These are phyloP conservation scores for Ogataea sp. DNA, from an alignment of 805 yeast genomes.

Conservation along the genomic window DNA sequence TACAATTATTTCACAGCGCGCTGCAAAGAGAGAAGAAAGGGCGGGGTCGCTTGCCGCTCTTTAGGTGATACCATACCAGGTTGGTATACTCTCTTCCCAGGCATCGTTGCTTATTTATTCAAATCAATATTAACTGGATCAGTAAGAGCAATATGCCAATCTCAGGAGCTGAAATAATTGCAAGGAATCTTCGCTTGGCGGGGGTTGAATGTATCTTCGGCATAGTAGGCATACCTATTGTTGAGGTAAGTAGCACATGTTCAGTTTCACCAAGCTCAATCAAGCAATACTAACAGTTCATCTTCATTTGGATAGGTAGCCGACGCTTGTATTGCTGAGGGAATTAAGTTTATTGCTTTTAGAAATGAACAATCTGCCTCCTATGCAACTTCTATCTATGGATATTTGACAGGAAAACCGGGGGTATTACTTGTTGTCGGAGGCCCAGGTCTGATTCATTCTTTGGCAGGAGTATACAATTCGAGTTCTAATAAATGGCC, in stretches of 20 bases:
- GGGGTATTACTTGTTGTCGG: constrained; percentile 68
- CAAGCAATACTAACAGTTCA: no score
- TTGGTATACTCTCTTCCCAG: no score
- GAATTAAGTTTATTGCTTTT: constrained; percentile 50
- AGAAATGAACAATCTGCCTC: constrained; percentile 72
- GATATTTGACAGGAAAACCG: constrained; percentile 55
- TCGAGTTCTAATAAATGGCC: constrained; percentile 61
- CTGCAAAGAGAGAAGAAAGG: no score
- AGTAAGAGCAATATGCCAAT: no score
- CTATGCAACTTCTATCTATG: constrained; percentile 68
- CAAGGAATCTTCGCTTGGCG: constrained; percentile 34
- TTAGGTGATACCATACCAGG: no score
- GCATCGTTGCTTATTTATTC: no score
- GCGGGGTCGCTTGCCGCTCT: no score
- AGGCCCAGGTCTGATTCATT: constrained; percentile 68
- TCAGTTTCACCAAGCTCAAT: no score
- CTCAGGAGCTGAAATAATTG: constrained; percentile 40
- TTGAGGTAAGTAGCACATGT: constrained; percentile 38
- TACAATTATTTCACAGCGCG: no score
- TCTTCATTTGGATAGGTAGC: constrained; percentile 36
- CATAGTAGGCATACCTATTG: constrained; percentile 69
- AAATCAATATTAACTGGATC: no score
- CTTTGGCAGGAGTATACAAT: constrained; percentile 59
- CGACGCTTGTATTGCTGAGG: constrained; percentile 45
- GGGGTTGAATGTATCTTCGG: constrained; percentile 58